Evolutionary conservation across 192 early-diverging fungal genomes (phyloP).

Genomic region (Radiomyces spectabilis): DNA sequence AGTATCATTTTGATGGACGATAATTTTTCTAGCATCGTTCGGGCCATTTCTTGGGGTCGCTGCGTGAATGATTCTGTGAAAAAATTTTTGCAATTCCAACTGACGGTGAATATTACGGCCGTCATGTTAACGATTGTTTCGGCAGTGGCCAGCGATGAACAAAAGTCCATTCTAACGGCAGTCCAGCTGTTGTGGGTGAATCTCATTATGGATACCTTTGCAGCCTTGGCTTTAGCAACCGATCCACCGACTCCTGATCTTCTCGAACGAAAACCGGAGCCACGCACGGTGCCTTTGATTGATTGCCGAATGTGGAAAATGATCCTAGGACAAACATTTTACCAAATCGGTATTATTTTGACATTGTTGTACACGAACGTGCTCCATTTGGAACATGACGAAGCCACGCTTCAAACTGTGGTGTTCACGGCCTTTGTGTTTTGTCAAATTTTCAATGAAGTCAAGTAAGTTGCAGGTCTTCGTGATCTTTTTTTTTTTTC

Average conservation of each 20-base stretch:
- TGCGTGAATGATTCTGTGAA: conserved; percentile 94
- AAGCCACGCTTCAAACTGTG: conserved; percentile 53
- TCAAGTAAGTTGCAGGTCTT: conserved; percentile 49
- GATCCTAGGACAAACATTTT: conserved; percentile 85
- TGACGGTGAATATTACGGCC: conserved; percentile 94
- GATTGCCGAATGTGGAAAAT: conserved; percentile 89
- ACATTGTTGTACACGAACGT: conserved; percentile 58
- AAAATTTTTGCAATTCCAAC: conserved; percentile 98
- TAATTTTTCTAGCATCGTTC: conserved; percentile 95
- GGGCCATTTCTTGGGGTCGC: conserved; percentile 95
- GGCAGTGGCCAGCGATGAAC: conserved; percentile 48
- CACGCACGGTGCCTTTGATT: conserved; percentile 75
- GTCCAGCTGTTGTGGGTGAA: conserved; percentile 99
- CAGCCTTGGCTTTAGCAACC: conserved; percentile 93
- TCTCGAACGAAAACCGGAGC: conserved; percentile 78
- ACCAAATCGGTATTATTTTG: conserved; percentile 79
- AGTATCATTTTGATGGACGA: conserved; percentile 96
- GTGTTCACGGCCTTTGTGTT: conserved; percentile 92
- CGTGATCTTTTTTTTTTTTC: not conserved
- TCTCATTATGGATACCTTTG: conserved; percentile 99
- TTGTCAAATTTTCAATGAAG: conserved; percentile 84
- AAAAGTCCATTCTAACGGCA: conserved; percentile 82
- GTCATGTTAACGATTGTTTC: conserved; percentile 78
- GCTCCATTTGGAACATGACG: conserved; percentile 33
- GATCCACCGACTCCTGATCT: conserved; percentile 82